Base-by-base conservation (phyloP, 768 basidiomycete species). In the Mrakia blollopis region DNA sequence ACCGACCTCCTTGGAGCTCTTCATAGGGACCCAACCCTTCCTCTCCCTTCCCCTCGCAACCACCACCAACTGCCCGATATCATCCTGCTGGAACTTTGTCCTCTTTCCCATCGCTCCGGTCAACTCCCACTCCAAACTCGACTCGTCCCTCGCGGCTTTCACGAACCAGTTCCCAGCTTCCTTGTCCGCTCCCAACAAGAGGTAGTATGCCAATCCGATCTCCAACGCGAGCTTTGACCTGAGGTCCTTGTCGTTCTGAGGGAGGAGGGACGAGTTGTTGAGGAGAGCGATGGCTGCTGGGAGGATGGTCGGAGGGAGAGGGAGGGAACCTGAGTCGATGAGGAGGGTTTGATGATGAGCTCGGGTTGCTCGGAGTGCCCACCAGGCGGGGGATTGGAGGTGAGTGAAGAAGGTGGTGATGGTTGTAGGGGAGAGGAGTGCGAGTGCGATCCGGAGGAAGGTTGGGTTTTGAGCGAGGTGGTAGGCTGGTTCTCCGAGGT, bases 401-500 rank as follows among this genome's bases (percentile, higher is more conserved):
- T 39, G 39, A 30, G 7, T 74, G 25, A 39, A 60, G 39, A 57
- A 41, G 52, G 47, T 18, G 37, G 54, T n/a, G 25, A 47, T n/a
- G 21, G 39, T 39, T 0, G 41, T 16, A 2, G 76, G 63, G 11
- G 86, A 14, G 85, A 83, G 25, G 84, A 97, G 85, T 35, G 92
- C 85, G 80, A 91, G 88, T 0, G 95, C 88, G 74, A 95, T 84
- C 41, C 89, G 87, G 69, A 98, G 87, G 80, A 96, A 89, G 30
- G 88, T 83, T 9, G 94, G 87, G 52, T 83, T 84, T 80, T 86
- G 86, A 11, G 90, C 87, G 63, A 98, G 91, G 83, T 98, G 97
- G 84, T 98, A 99, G 0, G 92, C 93, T 13, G 97, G 97, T 84
- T 98, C 97, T 4, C 97, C 97, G 6, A 89, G 89, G 78, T 88